Percentiles rank a stretch among this genome's conserved stretches.
Conservation (phyloP, 352 stramenopile species). For the Phytophthora rubi region DNA sequence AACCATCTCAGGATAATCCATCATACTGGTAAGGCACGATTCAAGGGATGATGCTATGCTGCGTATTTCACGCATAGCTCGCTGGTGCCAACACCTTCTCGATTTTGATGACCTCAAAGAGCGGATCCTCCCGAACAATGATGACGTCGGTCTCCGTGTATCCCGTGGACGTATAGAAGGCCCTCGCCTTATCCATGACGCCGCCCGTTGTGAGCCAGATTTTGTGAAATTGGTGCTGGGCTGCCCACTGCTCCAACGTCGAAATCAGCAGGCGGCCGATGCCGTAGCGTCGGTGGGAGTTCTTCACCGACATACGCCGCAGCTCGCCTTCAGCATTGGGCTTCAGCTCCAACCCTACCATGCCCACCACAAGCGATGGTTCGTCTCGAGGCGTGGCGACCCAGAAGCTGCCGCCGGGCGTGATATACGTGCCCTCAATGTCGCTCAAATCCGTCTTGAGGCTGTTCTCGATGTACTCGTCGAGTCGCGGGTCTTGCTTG, state of each 20-base stretch:
- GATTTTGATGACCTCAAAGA: constrained; percentile 28
- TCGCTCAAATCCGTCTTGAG: constrained; percentile 37
- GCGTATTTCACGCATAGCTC: background rate
- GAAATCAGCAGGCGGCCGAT: constrained; percentile 37
- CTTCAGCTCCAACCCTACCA: constrained; percentile 44
- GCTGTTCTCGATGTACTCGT: constrained; percentile 32
- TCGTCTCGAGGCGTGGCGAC: constrained; percentile 34
- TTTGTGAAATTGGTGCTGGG: constrained; percentile 16
- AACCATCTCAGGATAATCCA: background rate
- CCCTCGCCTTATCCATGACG: constrained; percentile 26
- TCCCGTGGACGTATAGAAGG: constrained; percentile 32
- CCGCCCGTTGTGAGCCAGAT: constrained; percentile 38
- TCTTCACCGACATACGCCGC: constrained; percentile 47
- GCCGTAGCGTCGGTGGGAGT: constrained; percentile 37
- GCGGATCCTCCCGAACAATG: constrained; percentile 24
- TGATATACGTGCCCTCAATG: constrained; percentile 43
- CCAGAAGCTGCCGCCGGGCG: constrained; percentile 50
- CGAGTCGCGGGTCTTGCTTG: constrained; percentile 15
- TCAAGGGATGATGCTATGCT: background rate
- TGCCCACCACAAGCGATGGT: constrained; percentile 30
- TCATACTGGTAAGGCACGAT: background rate
- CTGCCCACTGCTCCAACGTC: constrained; percentile 38
- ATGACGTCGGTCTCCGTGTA: constrained; percentile 22
- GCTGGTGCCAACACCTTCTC: constrained; percentile 25
- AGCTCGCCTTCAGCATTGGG: constrained; percentile 36